Evolutionary conservation across 2,329 filamentous ascomycete species (phyloP).

Genomic region (Shiraia bambusicola): DNA sequence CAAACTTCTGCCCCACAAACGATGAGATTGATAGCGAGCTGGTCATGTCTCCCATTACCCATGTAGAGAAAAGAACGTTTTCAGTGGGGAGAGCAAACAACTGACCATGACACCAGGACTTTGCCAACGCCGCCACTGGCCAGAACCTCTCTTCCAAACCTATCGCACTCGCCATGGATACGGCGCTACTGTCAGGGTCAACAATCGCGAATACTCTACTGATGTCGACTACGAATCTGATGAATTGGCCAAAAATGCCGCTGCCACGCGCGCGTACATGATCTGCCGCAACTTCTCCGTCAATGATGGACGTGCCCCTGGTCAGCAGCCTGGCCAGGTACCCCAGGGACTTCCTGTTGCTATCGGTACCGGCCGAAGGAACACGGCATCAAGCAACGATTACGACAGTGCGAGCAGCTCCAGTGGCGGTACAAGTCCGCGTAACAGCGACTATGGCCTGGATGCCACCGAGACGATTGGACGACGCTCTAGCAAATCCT

Average conservation of each 20-base stretch:
- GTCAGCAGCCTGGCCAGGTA: slow-evolving; percentile 57
- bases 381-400: slow-evolving; percentile 50
- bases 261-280: slow-evolving; percentile 94
- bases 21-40: too few relatives aligned
- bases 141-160: slow-evolving; percentile 83
- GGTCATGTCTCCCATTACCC: not conserved
- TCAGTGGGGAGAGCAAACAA: slow-evolving; percentile 10
- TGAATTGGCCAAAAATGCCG: slow-evolving; percentile 83
- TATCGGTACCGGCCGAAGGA: slow-evolving; percentile 61
- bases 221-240: slow-evolving; percentile 82
- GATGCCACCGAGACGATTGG: slow-evolving; percentile 34
- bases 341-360: slow-evolving; percentile 65
- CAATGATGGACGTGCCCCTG: slow-evolving; percentile 84
- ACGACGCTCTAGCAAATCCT: slow-evolving; percentile 41
- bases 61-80: not conserved
- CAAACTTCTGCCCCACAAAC: too few relatives aligned
- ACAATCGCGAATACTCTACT: slow-evolving; percentile 94
- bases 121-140: slow-evolving; percentile 92
- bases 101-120: slow-evolving; percentile 63
- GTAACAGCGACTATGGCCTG: slow-evolving; percentile 49
- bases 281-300: slow-evolving; percentile 97
- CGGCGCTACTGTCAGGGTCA: slow-evolving; percentile 88
- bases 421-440: slow-evolving; percentile 59
- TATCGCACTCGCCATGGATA: slow-evolving; percentile 74
- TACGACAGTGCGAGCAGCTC: slow-evolving; percentile 54